phyloP scores from a whole-genome alignment of 169 alveolate genomes.

The Eimeria tenella region DNA sequence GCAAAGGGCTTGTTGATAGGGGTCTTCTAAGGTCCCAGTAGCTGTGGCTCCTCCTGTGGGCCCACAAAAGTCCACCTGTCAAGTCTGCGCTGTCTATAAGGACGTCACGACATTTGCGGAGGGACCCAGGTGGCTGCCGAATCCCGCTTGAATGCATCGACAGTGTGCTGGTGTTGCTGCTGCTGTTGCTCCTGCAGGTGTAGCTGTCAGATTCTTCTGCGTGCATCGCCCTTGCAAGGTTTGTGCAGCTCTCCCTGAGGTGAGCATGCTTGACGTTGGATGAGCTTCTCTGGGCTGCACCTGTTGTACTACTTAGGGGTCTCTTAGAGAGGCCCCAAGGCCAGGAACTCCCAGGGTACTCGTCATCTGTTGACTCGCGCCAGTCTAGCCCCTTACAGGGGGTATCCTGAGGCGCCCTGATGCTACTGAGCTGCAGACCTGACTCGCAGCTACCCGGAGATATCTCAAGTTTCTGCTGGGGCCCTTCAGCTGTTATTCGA shows the following conservation, averaged over 20 bases:
- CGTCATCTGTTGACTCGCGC: not conserved
- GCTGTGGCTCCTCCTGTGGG: conserved; percentile 65
- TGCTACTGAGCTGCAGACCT: not conserved
- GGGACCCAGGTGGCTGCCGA: conserved; percentile 18
- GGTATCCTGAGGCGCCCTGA: not conserved
- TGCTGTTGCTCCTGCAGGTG: not conserved
- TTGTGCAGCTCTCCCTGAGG: too few relatives aligned
- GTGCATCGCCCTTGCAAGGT: not conserved
- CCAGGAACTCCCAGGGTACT: conserved; percentile 41
- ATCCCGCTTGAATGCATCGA: not conserved
- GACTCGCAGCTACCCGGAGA: not conserved
- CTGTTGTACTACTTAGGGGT: not conserved
- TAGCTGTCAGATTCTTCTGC: not conserved
- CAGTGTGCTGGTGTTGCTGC: not conserved
- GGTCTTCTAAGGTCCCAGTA: conserved; percentile 53
- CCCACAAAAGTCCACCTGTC: conserved; percentile 60
- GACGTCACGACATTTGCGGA: conserved; percentile 38
- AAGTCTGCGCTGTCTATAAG: conserved; percentile 38
- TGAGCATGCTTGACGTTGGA: too few relatives aligned
- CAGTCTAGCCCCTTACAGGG: not conserved
- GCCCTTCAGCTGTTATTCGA: not conserved
- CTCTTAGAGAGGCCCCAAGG: conserved; percentile 34
- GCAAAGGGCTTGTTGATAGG: not conserved
- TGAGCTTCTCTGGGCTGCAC: too few relatives aligned
- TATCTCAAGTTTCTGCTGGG: conserved; percentile 2